Base-by-base conservation (phyloP, 225 moss, liverwort and hornwort species). In the Pleurozium schreberi region DNA sequence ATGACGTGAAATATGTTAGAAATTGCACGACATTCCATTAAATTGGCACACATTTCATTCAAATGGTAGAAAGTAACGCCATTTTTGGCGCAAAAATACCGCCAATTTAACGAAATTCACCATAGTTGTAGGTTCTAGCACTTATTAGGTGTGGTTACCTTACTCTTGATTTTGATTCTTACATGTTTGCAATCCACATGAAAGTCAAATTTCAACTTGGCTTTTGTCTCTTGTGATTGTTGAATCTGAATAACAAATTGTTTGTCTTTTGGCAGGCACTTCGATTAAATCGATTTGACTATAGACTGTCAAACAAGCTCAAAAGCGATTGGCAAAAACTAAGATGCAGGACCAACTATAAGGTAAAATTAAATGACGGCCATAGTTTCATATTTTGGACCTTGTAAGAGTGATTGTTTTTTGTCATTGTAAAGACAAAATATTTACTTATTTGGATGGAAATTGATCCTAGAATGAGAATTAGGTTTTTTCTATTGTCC, bases 271-370 rank as follows among this genome's bases (percentile, higher is more conserved):
- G 75, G 50, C 91, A 97, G 97, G 95, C 93, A 58, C 28, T 97
- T 80, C 92, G 90, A 70, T 86, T 97, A 80, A 95, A 86, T 77
- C 95, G 95, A 90, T 97, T 97, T 86, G 97, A 97, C 89, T 96
- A 93, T 93, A 91, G 97, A 80, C 92, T 97, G 70, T 91, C 97
- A 73, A 97, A 96, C 69, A 91, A 85, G 50, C 89, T 97, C 88
- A 84, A 90, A 8, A 85, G 42, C 34, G 96, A 97, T 81, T 92
- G 93, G 92, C 97, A 97, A 86, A 97, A 96, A 84, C 92, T 97
- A 17, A 89, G 96, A 86, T 96, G 96, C 64, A 93, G 96, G 85
- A 94, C 93, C 63, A 96, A 96, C 85, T 96, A 95, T 84, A 92
- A 93, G 87, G 93, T 93, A 77, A 74, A 21, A 18, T 22, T 10